Evolutionary conservation across 768 basidiomycete species (phyloP).

Genomic region (Tricholoma flavovirens): DNA sequence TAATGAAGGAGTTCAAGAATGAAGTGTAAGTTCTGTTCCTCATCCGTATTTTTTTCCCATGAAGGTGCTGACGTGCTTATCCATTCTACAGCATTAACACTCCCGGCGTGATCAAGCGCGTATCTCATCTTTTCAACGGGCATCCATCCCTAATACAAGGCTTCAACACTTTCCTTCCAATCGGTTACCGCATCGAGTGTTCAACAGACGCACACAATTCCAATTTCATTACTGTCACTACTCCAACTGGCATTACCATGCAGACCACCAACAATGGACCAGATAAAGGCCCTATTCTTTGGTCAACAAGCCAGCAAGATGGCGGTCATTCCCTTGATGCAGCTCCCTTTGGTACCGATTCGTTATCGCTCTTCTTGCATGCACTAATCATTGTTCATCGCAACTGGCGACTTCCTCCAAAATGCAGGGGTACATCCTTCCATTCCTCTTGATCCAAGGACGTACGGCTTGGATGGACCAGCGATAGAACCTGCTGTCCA

Average conservation of each 20-base stretch:
- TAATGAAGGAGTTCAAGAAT: slow-evolving; percentile 99
- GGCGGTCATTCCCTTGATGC: background rate
- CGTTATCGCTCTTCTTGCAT: background rate
- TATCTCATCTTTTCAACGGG: slow-evolving; percentile 87
- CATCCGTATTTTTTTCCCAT: no score
- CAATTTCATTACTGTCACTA: slow-evolving; percentile 71
- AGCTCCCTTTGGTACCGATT: background rate
- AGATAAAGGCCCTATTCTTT: slow-evolving; percentile 31
- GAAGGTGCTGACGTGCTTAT: slow-evolving; percentile 25
- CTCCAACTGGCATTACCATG: slow-evolving; percentile 60
- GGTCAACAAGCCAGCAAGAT: slow-evolving; percentile 24
- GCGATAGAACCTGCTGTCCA: slow-evolving; percentile 78
- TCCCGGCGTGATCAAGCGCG: slow-evolving; percentile 93
- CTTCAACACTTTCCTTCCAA: slow-evolving; percentile 96
- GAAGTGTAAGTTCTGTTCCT: slow-evolving; percentile 55
- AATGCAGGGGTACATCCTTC: slow-evolving; percentile 7
- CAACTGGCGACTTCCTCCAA: background rate
- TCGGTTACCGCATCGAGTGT: slow-evolving; percentile 90
- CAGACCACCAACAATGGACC: slow-evolving; percentile 48
- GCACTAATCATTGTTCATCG: background rate
- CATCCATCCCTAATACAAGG: slow-evolving; percentile 91
- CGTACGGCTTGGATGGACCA: slow-evolving; percentile 33
- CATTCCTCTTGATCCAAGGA: slow-evolving; percentile 28
- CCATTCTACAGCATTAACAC: slow-evolving; percentile 76
- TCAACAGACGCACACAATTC: slow-evolving; percentile 56